Evolutionary conservation across 768 basidiomycete genomes (phyloP).

Genomic region (Pholiota molesta): DNA sequence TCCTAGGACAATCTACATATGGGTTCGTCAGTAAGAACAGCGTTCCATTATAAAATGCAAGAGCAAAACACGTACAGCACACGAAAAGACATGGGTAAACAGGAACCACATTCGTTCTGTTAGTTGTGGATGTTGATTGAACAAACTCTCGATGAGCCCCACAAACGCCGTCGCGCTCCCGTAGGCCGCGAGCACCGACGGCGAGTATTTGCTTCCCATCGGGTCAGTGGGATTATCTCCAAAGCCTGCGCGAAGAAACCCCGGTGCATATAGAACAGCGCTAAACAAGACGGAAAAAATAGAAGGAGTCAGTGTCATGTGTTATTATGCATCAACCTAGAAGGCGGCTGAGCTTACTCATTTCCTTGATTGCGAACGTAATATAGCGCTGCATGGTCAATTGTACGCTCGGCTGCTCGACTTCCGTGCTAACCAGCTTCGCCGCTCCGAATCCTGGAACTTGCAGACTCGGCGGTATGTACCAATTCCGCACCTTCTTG

Average conservation of each 20-base stretch:
- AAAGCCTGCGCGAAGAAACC: constrained; percentile 75
- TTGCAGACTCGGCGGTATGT: constrained; percentile 65
- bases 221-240: constrained; percentile 66
- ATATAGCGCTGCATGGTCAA: constrained; percentile 71
- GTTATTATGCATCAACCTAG: neutral
- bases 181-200: constrained; percentile 70
- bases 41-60: neutral
- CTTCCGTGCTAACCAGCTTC: constrained; percentile 37
- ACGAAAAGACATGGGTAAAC: constrained; percentile 74
- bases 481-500: constrained; percentile 64
- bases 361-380: constrained; percentile 69
- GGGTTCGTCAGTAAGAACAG: constrained; percentile 6
- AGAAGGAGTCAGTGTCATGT: neutral
- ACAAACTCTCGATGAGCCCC: constrained; percentile 63
- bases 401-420: constrained; percentile 52
- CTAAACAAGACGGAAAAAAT: constrained; percentile 31
- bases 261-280: constrained; percentile 74
- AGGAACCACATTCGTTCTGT: constrained; percentile 76
- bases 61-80: constrained; percentile 48
- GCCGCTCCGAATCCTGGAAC: constrained; percentile 64
- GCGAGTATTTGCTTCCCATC: constrained; percentile 69
- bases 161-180: constrained; percentile 71
- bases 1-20: constrained; percentile 63
- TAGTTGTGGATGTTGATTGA: constrained; percentile 65
- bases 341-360: constrained; percentile 44